Evolutionary conservation across 306 rosid species (phyloP), one percentile per base, ranked within the genome.

Genomic region (Castanea mollissima): DNA sequence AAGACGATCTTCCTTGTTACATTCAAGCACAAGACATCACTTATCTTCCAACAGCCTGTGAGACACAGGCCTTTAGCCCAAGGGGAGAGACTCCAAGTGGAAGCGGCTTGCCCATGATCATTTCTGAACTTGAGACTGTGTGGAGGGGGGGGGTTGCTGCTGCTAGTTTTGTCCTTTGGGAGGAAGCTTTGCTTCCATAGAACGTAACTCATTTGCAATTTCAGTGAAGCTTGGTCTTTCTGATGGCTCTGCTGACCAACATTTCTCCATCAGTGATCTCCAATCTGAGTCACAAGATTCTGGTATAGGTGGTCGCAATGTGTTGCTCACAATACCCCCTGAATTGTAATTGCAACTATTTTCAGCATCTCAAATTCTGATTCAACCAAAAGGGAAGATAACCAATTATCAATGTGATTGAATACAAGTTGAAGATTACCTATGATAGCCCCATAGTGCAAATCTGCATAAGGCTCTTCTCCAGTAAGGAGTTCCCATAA

Each of bases 281-380:
- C 97, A 94, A 60, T 91, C 97, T 1, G 89, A 84, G 75, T 88
- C 93, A 86, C 97, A 90, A 55, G 83, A 81, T 55, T 90, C 93
- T 1, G 93, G 97, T 69, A 94, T 72, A 44, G 76, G 85, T 18
- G 97, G 97, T 78, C 97, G 87, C 87, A 94, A 80, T 19, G 98
- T 94, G 89, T 94, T 94, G 84, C 88, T 94, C 79, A 94, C 97
- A 35, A 94, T 94, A 64, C 97, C 97, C 54, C 98, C 98, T 94
- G 86, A 76, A 83, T 79, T 69, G 52, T 49, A 12, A 69, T 49
- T 58, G 15, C 6, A 35, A 27, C 25, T 0, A 41, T 62, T 49
- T 32, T 34, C 29, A 79, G 78, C 21, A 16, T 54, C 82, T 79
- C 80, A 76, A 77, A 44, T 79, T 67, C 54, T 18, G 5, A 25